A percentile compares a stretch with the other conserved stretches of the same genome.
Evolutionary conservation across 805 yeast genomes (phyloP).

Genomic region (Kodamaea neixiangensis): DNA sequence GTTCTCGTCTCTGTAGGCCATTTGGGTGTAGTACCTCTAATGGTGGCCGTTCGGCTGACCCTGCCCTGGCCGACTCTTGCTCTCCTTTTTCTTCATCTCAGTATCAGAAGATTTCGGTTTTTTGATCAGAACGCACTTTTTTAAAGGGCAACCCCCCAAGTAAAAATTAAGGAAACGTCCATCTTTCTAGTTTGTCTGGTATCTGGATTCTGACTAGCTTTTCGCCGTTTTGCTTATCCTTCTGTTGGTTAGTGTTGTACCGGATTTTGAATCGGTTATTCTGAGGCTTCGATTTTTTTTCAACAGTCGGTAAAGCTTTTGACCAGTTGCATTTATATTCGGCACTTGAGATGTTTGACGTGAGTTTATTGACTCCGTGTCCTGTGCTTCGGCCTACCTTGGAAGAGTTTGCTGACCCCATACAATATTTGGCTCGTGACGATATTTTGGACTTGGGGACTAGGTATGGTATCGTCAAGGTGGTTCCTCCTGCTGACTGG

Average conservation of each 20-base stretch:
- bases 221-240: not conserved
- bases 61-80: too few relatives aligned
- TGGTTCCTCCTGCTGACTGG: constrained; percentile 56
- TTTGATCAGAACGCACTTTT: not conserved
- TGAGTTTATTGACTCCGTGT: constrained; percentile 19
- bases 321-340: not conserved
- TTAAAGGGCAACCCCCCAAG: not conserved
- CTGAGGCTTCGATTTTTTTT: not conserved
- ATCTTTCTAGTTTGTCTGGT: not conserved
- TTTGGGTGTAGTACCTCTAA: too few relatives aligned
- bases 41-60: too few relatives aligned
- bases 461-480: constrained; percentile 52
- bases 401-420: constrained; percentile 51
- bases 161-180: not conserved
- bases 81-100: not conserved
- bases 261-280: not conserved
- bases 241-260: not conserved
- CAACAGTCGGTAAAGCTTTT: not conserved
- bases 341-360: constrained; percentile 2
- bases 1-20: not conserved
- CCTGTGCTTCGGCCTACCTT: constrained; percentile 49
- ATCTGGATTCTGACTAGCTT: not conserved
- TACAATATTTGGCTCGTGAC: constrained; percentile 45
- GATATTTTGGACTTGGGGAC: constrained; percentile 45
- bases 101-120: not conserved